Percentiles rank a stretch among this genome's conserved stretches.
These are phyloP conservation scores for Effrenium voratum DNA, from an alignment of 73 alveolate species.

Conservation along the genomic window DNA sequence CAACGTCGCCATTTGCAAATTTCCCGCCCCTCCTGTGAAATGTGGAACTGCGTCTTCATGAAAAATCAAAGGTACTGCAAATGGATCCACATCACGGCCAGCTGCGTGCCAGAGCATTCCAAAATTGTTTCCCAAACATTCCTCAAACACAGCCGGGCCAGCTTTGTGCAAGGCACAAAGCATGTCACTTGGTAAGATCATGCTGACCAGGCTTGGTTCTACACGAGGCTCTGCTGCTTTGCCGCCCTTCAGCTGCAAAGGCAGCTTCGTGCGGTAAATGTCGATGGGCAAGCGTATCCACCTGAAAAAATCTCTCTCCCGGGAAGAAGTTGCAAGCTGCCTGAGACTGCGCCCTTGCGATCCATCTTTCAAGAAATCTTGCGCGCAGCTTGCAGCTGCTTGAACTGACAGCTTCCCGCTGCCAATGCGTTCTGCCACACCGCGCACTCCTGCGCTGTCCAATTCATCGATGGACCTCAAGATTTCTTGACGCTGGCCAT, in stretches of 20 bases:
- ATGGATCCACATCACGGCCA: not conserved
- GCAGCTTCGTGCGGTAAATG: too few species aligned
- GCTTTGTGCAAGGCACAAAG: not conserved
- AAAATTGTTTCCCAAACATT: not conserved
- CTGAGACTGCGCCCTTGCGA: not conserved
- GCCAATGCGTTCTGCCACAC: conserved; percentile 35
- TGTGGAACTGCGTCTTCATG: conserved; percentile 28
- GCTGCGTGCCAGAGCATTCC: not conserved
- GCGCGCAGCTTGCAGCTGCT: not conserved
- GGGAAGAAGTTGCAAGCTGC: not conserved
- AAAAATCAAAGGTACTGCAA: not conserved
- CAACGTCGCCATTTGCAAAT: not conserved
- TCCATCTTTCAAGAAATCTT: not conserved
- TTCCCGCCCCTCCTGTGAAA: conserved; percentile 8
- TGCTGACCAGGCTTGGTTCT: not conserved
- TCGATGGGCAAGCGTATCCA: not conserved
- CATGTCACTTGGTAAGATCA: not conserved
- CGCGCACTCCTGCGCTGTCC: conserved; percentile 7
- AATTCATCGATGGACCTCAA: conserved; percentile 22
- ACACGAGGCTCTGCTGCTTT: too few species aligned
- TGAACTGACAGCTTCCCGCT: not conserved
- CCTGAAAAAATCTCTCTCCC: conserved; percentile 22
- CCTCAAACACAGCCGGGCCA: not conserved
- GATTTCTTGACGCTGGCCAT: too few species aligned
- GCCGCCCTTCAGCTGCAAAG: too few species aligned